Base-by-base conservation (phyloP, 371 early-diverging fungal genomes). In the Parasitella parasitica region DNA sequence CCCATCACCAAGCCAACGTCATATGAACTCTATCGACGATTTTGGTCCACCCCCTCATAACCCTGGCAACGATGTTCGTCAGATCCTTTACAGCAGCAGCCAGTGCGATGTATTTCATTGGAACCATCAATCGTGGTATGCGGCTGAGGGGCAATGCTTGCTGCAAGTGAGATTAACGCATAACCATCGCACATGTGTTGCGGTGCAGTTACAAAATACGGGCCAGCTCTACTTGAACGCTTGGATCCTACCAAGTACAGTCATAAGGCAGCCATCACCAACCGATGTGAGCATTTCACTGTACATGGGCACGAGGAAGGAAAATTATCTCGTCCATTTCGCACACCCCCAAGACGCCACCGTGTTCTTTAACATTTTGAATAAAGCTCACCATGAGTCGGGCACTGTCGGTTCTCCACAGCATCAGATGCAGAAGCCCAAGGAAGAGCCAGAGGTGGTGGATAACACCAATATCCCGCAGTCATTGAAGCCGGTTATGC, bases 51-150 rank as follows among this genome's bases (percentile, higher is more conserved):
- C 73, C n/a, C 75, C 75, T 34, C 64, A 58, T 48, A 61, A 63
- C 15, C 52, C 61, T 48, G 65, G 50, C 9, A 73, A 73, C 48
- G 70, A 65, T 15, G 58, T 74, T 16, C 57, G 67, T 24, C 68
- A 72, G 46, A 54, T 78, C 0, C 53, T 78, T 15, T 78, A 64
- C 39, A 76, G 66, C 7, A 69, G 66, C 27, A 66, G 59, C 15
- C 66, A 68, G 27, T 80, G 80, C 43, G 71, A 73, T 49, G 80
- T 77, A 15, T 80, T 80, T 39, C 77, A 76, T 52, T 80, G 80
- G 80, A 71, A 75, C 20, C 71, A 75, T 24, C 59, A 80, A 12
- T 64, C 74, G 9, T 80, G 80, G 80, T 75, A 73, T 50, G 73
- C 80, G 1, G 76, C 71, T 0, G 77, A 80, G 24, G 70, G 72